These are phyloP conservation scores for Metschnikowia anglica DNA, from an alignment of 805 yeast genomes.

Conservation along the genomic window DNA sequence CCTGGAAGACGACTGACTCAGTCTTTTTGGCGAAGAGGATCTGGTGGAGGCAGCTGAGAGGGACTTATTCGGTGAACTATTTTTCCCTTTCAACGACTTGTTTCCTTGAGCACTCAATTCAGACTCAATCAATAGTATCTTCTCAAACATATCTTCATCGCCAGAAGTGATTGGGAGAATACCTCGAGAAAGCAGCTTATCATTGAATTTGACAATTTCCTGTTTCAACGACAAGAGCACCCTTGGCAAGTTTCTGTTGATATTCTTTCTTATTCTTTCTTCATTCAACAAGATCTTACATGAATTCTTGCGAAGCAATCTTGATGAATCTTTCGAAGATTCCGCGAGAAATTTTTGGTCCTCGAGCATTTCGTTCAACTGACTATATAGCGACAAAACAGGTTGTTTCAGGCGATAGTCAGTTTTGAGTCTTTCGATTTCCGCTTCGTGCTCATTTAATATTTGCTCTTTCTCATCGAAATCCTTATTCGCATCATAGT, in stretches of 20 bases:
- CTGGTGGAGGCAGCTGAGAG: conserved; percentile 5
- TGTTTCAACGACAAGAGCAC: conserved; percentile 51
- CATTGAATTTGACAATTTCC: conserved; percentile 51
- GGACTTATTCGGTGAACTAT: conserved; percentile 11
- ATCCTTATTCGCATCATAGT: conserved; percentile 35
- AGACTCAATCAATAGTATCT: conserved; percentile 33
- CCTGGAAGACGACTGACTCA: conserved; percentile 12
- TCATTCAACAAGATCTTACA: conserved; percentile 79
- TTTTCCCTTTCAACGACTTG: conserved; percentile 9
- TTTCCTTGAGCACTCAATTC: conserved; percentile 9
- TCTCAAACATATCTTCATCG: conserved; percentile 50
- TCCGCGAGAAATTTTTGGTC: conserved; percentile 66
- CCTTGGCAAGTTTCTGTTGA: conserved; percentile 67
- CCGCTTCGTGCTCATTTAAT: conserved; percentile 62
- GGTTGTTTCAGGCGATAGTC: conserved; percentile 53
- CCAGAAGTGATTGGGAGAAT: conserved; percentile 35
- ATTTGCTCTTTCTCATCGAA: conserved; percentile 55
- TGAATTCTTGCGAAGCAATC: conserved; percentile 71
- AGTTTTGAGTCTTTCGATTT: conserved; percentile 50
- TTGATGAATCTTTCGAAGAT: conserved; percentile 75
- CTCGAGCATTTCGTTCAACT: conserved; percentile 51
- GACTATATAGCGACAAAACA: conserved; percentile 54
- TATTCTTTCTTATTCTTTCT: conserved; percentile 68
- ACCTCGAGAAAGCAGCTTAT: conserved; percentile 22
- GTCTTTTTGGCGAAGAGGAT: conserved; percentile 14